Evolutionary conservation across 2,329 filamentous ascomycete species (phyloP).

Genomic region (Lomentospora prolificans): DNA sequence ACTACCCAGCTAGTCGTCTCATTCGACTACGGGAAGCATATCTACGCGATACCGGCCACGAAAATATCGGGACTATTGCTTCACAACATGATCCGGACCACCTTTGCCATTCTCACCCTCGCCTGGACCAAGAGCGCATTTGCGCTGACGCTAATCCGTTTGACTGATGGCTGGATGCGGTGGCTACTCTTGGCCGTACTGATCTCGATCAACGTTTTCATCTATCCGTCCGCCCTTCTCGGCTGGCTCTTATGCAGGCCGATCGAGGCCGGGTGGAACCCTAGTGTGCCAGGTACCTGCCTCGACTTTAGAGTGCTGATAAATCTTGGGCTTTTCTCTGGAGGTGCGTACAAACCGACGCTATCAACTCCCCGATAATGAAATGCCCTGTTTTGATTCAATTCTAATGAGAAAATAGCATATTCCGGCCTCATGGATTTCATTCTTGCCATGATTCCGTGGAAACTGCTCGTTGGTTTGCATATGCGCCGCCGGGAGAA

Average conservation of each 20-base stretch:
- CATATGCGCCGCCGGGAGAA: constrained; percentile 18
- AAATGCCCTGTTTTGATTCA: no score
- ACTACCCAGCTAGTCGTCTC: constrained; percentile 4
- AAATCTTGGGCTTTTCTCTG: not conserved
- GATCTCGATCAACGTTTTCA: constrained; percentile 15
- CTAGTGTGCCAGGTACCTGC: constrained; percentile 14
- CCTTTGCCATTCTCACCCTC: constrained; percentile 15
- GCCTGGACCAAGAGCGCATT: constrained; percentile 20
- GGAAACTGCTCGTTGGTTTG: constrained; percentile 16
- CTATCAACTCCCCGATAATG: not conserved
- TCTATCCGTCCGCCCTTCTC: constrained; percentile 14
- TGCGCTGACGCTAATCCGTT: constrained; percentile 19
- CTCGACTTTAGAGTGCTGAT: constrained; percentile 10
- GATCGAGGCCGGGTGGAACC: constrained; percentile 15
- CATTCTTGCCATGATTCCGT: constrained; percentile 15
- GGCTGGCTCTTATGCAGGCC: constrained; percentile 19
- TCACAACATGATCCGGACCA: not conserved
- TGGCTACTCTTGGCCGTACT: constrained; percentile 18
- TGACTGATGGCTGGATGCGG: constrained; percentile 15
- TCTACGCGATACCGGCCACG: constrained; percentile 1
- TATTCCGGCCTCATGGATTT: constrained; percentile 15
- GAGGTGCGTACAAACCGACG: not conserved
- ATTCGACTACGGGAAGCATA: constrained; percentile 12
- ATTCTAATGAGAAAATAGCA: not conserved
- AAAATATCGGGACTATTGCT: constrained; percentile 2